phyloP scores from a whole-genome alignment of 2,329 filamentous ascomycete genomes.

The Colletotrichum tanaceti region DNA sequence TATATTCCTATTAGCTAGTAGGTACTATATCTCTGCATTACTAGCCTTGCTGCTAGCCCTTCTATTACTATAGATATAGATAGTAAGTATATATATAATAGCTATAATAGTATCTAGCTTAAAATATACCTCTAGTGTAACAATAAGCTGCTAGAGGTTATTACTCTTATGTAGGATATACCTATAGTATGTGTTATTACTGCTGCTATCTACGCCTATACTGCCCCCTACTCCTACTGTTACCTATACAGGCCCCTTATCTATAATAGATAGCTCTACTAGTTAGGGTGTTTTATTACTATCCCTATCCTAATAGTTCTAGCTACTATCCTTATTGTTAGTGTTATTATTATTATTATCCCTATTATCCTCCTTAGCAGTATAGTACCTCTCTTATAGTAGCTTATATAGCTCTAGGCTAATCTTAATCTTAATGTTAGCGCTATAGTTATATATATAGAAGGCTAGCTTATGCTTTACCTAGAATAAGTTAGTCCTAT shows the following conservation, averaged over 20 bases:
- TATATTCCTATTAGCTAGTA: slow-evolving; percentile 21
- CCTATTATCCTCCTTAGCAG: too few relatives aligned
- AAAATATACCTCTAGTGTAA: not conserved
- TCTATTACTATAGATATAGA: not conserved
- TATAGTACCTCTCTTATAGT: slow-evolving; percentile 1
- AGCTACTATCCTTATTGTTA: not conserved
- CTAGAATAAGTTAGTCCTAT: too few relatives aligned
- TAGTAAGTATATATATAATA: too few relatives aligned
- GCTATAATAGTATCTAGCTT: too few relatives aligned
- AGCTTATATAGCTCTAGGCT: slow-evolving; percentile 4
- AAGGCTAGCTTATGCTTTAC: too few relatives aligned
- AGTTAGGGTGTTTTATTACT: slow-evolving; percentile 15
- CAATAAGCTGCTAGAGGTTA: not conserved
- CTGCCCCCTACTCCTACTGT: not conserved
- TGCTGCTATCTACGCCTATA: not conserved
- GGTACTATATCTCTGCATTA: not conserved
- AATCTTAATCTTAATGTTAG: slow-evolving; percentile 27
- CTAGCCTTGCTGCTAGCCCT: not conserved
- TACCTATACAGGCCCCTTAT: not conserved
- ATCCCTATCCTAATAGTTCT: not conserved
- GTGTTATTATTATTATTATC: too few relatives aligned
- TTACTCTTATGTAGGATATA: not conserved
- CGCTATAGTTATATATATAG: too few relatives aligned
- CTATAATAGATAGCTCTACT: slow-evolving; percentile 1
- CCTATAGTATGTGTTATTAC: not conserved